Conservation (phyloP, 78 protist genomes). For the Isochrysis galbana region DNA sequence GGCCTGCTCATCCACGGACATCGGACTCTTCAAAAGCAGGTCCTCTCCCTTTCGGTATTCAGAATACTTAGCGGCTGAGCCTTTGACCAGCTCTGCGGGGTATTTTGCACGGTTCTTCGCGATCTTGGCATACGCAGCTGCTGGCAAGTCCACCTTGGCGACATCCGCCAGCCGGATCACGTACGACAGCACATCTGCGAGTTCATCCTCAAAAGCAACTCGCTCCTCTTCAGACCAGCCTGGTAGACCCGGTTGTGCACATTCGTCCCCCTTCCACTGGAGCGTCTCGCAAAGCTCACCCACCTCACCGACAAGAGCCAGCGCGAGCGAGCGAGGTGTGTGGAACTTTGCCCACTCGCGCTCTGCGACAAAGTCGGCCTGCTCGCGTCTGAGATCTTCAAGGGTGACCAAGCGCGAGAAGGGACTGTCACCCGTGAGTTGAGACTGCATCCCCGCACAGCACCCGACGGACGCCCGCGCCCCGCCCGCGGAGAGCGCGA, state of each 20-base stretch:
- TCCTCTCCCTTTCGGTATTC: background rate
- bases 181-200: slow-evolving; percentile 61
- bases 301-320: slow-evolving; percentile 45
- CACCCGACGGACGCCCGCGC: too few species aligned
- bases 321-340: slow-evolving; percentile 35
- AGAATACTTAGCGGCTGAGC: background rate
- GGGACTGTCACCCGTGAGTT: too few species aligned
- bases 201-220: slow-evolving; percentile 44
- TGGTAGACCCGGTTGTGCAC: background rate
- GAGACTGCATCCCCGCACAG: too few species aligned
- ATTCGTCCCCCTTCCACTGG: slow-evolving; percentile 32
- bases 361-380: background rate
- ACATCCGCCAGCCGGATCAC: slow-evolving; percentile 51
- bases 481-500: too few species aligned
- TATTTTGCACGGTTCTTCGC: background rate
- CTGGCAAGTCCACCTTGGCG: slow-evolving; percentile 51
- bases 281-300: slow-evolving; percentile 47
- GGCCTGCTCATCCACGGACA: background rate
- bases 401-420: too few species aligned
- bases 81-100: background rate
- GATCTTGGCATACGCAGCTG: background rate
- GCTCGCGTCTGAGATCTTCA: background rate
- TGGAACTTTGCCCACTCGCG: slow-evolving; percentile 39
- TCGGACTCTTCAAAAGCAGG: too few species aligned
- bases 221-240: slow-evolving; percentile 40